Base-by-base conservation (phyloP, 805 yeast species). In the Yarrowia sp. region DNA sequence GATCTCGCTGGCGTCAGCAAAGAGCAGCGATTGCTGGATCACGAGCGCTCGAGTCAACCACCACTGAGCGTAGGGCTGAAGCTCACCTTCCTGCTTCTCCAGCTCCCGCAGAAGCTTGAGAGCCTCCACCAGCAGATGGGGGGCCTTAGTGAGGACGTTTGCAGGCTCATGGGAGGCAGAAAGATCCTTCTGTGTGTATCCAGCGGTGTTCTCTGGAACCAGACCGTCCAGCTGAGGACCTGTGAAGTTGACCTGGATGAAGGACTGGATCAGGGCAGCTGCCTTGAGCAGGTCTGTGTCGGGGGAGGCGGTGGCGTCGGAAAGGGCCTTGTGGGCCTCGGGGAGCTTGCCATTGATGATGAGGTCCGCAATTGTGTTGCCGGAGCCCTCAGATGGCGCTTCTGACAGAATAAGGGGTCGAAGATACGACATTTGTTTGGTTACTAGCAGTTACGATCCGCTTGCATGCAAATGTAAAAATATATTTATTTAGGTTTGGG, bases 191-290 rank as follows among this genome's bases (percentile, higher is more conserved):
- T 46, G 39, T 21, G 55, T 12, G 8, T 44, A 41, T 21, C 44
- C 16, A 7, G 6, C 36, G 58, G 70, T 75, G 36, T 70, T 62
- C 53, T 46, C 56, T 46, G 7, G 44, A 55, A 62, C 65, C 76
- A 19, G 62, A 68, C 68, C 51, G 4, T 79, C 78, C 2, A 83
- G 68, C 24, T 81, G 79, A 5, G 97, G 97, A 8, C 97, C 97
- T 0, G 96, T 89, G 72, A 80, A 89, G 71, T 92, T 92, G 56
- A 81, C 73, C 71, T 90, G 96, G 14, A 88, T 75, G 69, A 87
- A 92, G 1, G 81, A 70, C 69, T 90, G 91, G 24, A 90, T 74
- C 3, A 84, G 73, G 0, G 87, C 79, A 64, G 89, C 78, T 2
- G 89, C 88, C 16, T 80, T 44, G 14, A 63, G 18, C 10, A 64